Evolutionary conservation across 2,329 filamentous ascomycete species (phyloP).

Genomic region (Aureobasidium sp.): DNA sequence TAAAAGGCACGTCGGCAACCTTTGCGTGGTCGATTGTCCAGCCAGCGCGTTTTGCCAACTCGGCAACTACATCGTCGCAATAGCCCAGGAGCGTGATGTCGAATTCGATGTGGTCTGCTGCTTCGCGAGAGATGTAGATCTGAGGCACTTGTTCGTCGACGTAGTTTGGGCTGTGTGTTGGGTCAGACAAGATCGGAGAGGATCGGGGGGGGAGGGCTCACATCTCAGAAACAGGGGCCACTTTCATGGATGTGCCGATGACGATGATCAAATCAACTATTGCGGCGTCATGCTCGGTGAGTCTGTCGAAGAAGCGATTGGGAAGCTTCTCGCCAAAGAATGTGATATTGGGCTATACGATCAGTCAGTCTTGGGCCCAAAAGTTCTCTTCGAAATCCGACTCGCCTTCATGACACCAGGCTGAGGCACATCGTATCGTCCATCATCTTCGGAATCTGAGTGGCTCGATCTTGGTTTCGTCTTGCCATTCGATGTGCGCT

Average conservation of each 20-base stretch:
- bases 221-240: constrained; percentile 90
- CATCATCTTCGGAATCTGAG: constrained; percentile 50
- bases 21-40: constrained; percentile 55
- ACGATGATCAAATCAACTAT: constrained; percentile 85
- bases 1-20: neutral
- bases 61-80: constrained; percentile 82
- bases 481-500: constrained; percentile 42
- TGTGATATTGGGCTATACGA: constrained; percentile 80
- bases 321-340: constrained; percentile 94
- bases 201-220: neutral
- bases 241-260: constrained; percentile 92
- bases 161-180: constrained; percentile 22
- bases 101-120: constrained; percentile 84
- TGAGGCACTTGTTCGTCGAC: constrained; percentile 28
- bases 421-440: constrained; percentile 58
- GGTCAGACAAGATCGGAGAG: neutral
- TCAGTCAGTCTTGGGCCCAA: neutral
- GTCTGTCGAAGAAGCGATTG: constrained; percentile 69
- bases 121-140: constrained; percentile 40
- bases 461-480: constrained; percentile 42
- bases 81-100: constrained; percentile 95
- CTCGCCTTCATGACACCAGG: constrained; percentile 71
- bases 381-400: neutral
- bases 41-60: constrained; percentile 72
- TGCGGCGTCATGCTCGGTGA: constrained; percentile 74